Base-by-base conservation (phyloP, 1,139 yeast genomes). In the Suhomyces bokatorum region DNA sequence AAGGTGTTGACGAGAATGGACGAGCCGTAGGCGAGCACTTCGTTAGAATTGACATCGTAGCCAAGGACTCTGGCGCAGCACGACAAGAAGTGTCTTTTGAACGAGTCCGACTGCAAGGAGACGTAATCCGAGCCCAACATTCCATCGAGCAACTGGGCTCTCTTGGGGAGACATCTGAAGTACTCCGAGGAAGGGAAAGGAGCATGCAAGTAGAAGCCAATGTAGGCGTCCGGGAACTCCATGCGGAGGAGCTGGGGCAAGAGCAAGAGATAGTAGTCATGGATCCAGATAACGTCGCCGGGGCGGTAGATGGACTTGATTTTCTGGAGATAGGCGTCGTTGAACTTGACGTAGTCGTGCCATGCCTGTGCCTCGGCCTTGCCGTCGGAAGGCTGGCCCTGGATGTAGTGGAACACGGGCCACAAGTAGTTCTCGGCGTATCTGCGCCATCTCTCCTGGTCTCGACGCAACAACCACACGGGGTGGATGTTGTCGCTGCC, bases 111-210 rank as follows among this genome's bases (percentile, higher is more conserved):
- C 64, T 93, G 99, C 66, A 93, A 89, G 7, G 87, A 90, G 42
- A 93, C 78, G 55, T 84, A 78, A 61, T 89, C 89, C 5, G 97
- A 83, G 17, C 98, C 98, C 46, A 95, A 75, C 78, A 93, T 78
- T 20, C 99, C 98, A 59, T 89, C 96, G 48, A 93, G 72, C 40
- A 93, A 72, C 57, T 87, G 85, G 44, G 83, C 76, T 54, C 99
- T 78, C 64, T 87, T 87, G 34, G 97, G 85, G 37, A 93, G 68
- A 53, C 96, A 87, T 49, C 97, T 76, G 68, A 93, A 89, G 62
- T 90, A 89, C 66, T 93, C 99, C n/a, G 91, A 85, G 33, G 96
- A 87, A 10, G 99, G 98, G 77, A 95, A 90, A 12, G 97, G 96
- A 6, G 88, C 80, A 63, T 91, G 98, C 54, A 91, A 69, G 64